A percentile compares a stretch with the other conserved stretches of the same genome.
phyloP scores from a whole-genome alignment of 2,329 filamentous ascomycete species.

The Diplodia seriata region DNA sequence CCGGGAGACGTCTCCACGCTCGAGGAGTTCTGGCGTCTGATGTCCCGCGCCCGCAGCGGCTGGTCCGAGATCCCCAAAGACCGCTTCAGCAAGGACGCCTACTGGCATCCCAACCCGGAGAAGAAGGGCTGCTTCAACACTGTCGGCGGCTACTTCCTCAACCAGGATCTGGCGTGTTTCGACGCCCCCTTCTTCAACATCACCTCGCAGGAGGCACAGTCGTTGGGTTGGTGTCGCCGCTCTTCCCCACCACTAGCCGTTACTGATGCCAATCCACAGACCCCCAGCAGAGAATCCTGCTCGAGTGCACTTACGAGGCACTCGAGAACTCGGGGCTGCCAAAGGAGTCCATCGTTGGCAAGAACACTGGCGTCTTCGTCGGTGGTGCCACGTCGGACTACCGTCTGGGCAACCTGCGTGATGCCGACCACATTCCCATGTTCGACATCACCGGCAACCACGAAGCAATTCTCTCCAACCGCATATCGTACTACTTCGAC shows the following conservation, averaged over 20 bases:
- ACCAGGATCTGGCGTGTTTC: slow-evolving; percentile 35
- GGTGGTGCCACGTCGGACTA: slow-evolving; percentile 39
- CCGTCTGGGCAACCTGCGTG: slow-evolving; percentile 32
- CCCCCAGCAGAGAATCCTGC: slow-evolving; percentile 38
- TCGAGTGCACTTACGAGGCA: slow-evolving; percentile 38
- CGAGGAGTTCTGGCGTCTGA: slow-evolving; percentile 46
- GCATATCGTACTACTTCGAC: slow-evolving; percentile 44
- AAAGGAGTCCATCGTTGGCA: slow-evolving; percentile 34
- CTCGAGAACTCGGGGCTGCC: slow-evolving; percentile 37
- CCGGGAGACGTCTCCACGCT: slow-evolving; percentile 44
- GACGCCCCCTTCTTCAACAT: slow-evolving; percentile 40
- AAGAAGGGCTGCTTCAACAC: slow-evolving; percentile 34
- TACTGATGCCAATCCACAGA: slow-evolving; percentile 33
- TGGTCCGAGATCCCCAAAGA: slow-evolving; percentile 47
- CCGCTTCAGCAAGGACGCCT: slow-evolving; percentile 46
- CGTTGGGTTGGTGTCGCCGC: neutral
- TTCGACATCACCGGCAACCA: slow-evolving; percentile 33
- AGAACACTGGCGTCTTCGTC: slow-evolving; percentile 40
- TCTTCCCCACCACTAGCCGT: neutral
- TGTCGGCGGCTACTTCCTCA: slow-evolving; percentile 35
- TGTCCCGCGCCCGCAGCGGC: slow-evolving; percentile 42
- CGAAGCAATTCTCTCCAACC: slow-evolving; percentile 41
- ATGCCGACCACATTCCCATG: slow-evolving; percentile 24
- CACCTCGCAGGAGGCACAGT: slow-evolving; percentile 34
- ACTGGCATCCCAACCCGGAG: slow-evolving; percentile 47